These are phyloP conservation scores for Diplodia mutila DNA, from an alignment of 2,329 filamentous ascomycete genomes.

Conservation along the genomic window DNA sequence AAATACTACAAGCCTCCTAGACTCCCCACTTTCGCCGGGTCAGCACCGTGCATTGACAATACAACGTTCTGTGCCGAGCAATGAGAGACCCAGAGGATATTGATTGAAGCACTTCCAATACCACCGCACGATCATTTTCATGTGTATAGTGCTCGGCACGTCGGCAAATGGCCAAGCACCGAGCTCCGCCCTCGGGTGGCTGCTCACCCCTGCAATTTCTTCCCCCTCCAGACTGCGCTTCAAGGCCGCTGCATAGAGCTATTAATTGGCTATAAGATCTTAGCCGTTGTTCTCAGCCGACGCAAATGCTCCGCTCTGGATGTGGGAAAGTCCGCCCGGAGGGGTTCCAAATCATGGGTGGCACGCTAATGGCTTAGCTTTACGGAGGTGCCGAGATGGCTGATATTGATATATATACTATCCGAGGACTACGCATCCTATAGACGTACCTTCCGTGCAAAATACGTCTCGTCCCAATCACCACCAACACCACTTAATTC, in stretches of 20 bases:
- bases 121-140: background rate
- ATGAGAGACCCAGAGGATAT: background rate
- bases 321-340: background rate
- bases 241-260: background rate
- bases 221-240: background rate
- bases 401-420: background rate
- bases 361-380: slow-evolving; percentile 3
- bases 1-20: background rate
- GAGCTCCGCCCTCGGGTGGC: background rate
- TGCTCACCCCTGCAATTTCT: too few species aligned
- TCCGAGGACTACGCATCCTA: too few species aligned
- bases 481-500: too few species aligned
- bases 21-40: background rate
- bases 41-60: background rate
- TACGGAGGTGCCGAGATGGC: slow-evolving; percentile 3
- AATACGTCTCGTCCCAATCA: too few species aligned
- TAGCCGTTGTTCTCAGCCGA: background rate
- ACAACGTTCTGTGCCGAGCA: background rate
- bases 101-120: background rate
- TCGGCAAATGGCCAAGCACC: background rate
- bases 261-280: background rate
- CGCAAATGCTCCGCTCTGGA: background rate
- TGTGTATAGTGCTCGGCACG: background rate
- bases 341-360: background rate
- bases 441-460: too few species aligned